Evolutionary conservation across 345 rosid species (phyloP), one percentile per base, ranked within the genome.

Genomic region (Eucalyptus cloeziana): DNA sequence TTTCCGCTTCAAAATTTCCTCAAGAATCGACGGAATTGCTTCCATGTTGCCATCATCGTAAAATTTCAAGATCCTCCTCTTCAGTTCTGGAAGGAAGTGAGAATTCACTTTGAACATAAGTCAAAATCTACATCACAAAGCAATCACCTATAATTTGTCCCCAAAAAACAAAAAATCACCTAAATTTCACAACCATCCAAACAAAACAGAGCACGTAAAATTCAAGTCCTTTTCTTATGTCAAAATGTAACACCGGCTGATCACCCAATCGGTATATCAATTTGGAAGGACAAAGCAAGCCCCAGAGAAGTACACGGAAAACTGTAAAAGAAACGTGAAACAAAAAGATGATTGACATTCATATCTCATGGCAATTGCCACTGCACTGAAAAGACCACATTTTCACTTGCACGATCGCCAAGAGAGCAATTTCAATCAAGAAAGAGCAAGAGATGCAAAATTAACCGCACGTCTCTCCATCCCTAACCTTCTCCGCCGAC

Each of bases 1-100:
- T 92, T 95, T 96, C 90, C 98, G 92, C 86, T 83, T 93, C 92
- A 94, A 90, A 86, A 96, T 93, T 49, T 91, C 95, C 89, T 94
- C 98, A 21, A 96, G 93, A 22, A 96, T 93, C 0, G 91, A 89
- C 0, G 98, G 98, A 10, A 96, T 86, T 13, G 94, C 95, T 31
- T 93, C 95, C 21, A 88, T 94, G 85, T 96, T 93, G 22, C 94
- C 97, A 45, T 93, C 96, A 51, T 71, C 22, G 1, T 91, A 87
- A 86, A 89, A 94, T 88, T 87, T 93, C 49, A 90, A 88, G 79
- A 96, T 94, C 87, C 92, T 91, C 88, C 49, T 90, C 88, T 92
- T 96, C 87, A 96, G 93, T 93, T 95, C 99, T 96, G 92, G 7
- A 67, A 89, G 81, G 56, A 37, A 45, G 17, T 43, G 51, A 67